Evolutionary conservation across 768 basidiomycete species (phyloP), one percentile per base, ranked within the genome.

Genomic region (Rhodosporidiobolus odoratus): DNA sequence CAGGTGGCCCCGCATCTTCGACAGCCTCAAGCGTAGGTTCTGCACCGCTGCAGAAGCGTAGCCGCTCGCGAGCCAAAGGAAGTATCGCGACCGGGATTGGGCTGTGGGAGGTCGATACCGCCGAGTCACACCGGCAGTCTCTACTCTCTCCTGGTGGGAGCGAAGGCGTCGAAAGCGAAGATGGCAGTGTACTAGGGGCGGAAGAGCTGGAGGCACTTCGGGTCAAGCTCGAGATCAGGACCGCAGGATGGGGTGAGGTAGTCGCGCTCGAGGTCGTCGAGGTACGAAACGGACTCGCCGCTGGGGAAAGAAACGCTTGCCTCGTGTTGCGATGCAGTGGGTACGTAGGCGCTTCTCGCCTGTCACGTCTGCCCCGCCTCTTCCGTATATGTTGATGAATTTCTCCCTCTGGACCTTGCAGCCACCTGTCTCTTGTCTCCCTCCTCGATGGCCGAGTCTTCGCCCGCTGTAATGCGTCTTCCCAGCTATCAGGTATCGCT

Each of bases 31-130:
- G 12, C 48, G 40, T n/a, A n/a, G n/a, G n/a, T n/a, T n/a, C n/a
- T n/a, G n/a, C 27, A 3, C 9, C 47, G 45, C 45, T 30, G 60
- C 10, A 23, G 15, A 57, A 25, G 19, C 50, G 48, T 19, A 47
- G 16, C 16, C 58, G 62, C 25, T 62, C 66, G 37, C 34, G 53
- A 35, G 61, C 58, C 23, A 63, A 58, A 30, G 73, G 64, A 5
- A 70, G 68, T 37, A 70, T 74, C 27, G 59, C 73, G 47, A 62
- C n/a, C 8, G 68, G 73, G 6, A 74, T 74, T 25, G 73, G 73
- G n/a, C 59, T 74, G 43, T 74, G 73, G 73, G 68, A 74, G 43
- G 37, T 21, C 35, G 35, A 27, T 12, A 23, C 17, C 4, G 32
- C 27, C 37, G 48, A 32, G 2, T 41, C 52, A 13, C 2, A 23